Base-by-base conservation (phyloP, 495 filamentous ascomycete species). In the Margaritispora aquatica region DNA sequence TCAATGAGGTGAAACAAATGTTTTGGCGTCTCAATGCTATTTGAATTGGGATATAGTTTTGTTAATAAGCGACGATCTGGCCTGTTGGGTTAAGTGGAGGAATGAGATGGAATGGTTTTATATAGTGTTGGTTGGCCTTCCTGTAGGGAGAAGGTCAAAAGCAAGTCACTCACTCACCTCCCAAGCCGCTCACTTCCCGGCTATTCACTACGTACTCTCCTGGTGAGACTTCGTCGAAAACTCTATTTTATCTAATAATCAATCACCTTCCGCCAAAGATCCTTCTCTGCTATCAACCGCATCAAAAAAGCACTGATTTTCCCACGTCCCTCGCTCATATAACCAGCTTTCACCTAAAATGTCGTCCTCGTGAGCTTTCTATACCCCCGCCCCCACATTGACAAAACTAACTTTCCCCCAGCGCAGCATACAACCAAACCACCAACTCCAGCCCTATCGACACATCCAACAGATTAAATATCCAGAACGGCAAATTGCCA, bases 361-460 rank as follows among this genome's bases (percentile, higher is more conserved):
- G 36, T 29, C 47, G 2, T 31, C 21, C 23, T 26, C 41, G 36
- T 54, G 31, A 44, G 26, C 47, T 17, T 26, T 22, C n/a, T 15
- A 9, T 31, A 26, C 27, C 54, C 44, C 52, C 22, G 21, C n/a
- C n/a, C n/a, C n/a, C n/a, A 38, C 31, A 54, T 62, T 59, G 46
- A 57, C 46, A 54, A 26, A 34, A 51, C 52, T 55, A 26, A 69
- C 60, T 52, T 54, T 60, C 36, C 65, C 63, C 54, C 61, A 60
- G 63, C 66, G 65, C 67, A 67, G 67, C 66, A 64, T 66, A 15
- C 65, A 69, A 23, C 65, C 62, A 5, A 55, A 69, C 57, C 63
- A 63, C 65, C 55, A 69, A 34, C 29, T 34, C 29, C 29, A 34
- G 29, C 29, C 29, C 29, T 7, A 34, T 34, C 29, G 29, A 34